A percentile compares a stretch with the other conserved stretches of the same genome.
phyloP scores from a whole-genome alignment of 2,329 filamentous ascomycete species.

The Monosporascus sp. region DNA sequence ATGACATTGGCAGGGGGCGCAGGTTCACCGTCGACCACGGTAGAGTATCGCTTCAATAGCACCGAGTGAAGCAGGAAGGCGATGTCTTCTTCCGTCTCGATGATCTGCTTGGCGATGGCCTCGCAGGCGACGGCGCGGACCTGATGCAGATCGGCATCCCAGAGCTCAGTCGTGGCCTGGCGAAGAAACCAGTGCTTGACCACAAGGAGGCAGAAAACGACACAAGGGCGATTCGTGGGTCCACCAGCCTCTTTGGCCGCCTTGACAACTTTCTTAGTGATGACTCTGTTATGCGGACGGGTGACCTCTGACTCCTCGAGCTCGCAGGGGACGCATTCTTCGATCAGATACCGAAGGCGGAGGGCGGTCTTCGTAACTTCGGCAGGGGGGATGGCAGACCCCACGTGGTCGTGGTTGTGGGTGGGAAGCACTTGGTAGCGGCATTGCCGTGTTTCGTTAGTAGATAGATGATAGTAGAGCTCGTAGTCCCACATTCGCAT shows the following conservation, averaged over 20 bases:
- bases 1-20: constrained; percentile 81
- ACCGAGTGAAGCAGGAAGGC: constrained; percentile 74
- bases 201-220: constrained; percentile 78
- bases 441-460: constrained; percentile 10
- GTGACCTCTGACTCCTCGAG: constrained; percentile 72
- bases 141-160: constrained; percentile 82
- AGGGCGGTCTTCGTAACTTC: constrained; percentile 88
- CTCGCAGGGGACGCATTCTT: constrained; percentile 86
- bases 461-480: not conserved
- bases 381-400: constrained; percentile 65
- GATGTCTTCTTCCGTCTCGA: constrained; percentile 78
- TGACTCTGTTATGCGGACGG: constrained; percentile 75
- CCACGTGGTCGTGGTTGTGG: constrained; percentile 50
- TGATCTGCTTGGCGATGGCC: constrained; percentile 81
- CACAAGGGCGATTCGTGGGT: constrained; percentile 66
- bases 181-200: constrained; percentile 68
- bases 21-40: constrained; percentile 64
- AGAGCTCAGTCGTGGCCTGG: constrained; percentile 76
- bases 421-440: constrained; percentile 56
- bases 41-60: constrained; percentile 83
- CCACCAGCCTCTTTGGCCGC: constrained; percentile 81
- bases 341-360: constrained; percentile 83
- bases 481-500: too few species aligned
- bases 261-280: constrained; percentile 72
- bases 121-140: constrained; percentile 80